Evolutionary conservation across 306 rosid species (phyloP), one percentile per base, ranked within the genome.

Genomic region (Astragalus glycyphyllos): DNA sequence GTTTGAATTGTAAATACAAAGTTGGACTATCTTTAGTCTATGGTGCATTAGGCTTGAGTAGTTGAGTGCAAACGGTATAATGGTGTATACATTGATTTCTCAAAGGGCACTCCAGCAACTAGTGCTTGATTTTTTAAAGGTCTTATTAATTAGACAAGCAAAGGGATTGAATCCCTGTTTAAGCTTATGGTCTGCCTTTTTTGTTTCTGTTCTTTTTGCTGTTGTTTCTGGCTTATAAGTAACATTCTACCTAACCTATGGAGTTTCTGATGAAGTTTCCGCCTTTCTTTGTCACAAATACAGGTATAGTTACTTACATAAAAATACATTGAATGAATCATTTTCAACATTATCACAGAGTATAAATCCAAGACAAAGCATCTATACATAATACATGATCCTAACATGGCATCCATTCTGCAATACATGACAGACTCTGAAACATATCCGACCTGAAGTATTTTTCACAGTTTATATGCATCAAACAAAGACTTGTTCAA

Each of bases 281-380:
- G 29, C 41, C 40, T 53, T 7, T 16, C 55, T 4, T 41, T 4
- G 41, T 40, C 26, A 34, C 10, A 50, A 9, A 58, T 42, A 41
- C 42, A 66, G 10, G 51, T 23, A 42, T 42, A 6, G 23, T 34
- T 37, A 47, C 73, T 49, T 8, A 13, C 0, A 48, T 6, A 47
- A 3, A 47, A 11, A 71, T n/a, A 65, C 54, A 47, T 37, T 37
- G 58, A 34, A 55, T 48, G 8, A 17, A 55, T 42, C 56, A 74
- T 0, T 56, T 74, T 48, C 65, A 69, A 69, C 50, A 63, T 32
- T 40, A 68, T 71, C 49, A 44, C 41, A 29, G 59, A 56, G 31
- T 37, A 68, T 60, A 65, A 31, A 76, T 59, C 48, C 48, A 56
- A 71, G 57, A 51, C 42, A 65, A 59, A 9, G 37, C 73, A 54